Evolutionary conservation across 2,329 filamentous ascomycete genomes (phyloP).

Genomic region (Pezicula radicicola): DNA sequence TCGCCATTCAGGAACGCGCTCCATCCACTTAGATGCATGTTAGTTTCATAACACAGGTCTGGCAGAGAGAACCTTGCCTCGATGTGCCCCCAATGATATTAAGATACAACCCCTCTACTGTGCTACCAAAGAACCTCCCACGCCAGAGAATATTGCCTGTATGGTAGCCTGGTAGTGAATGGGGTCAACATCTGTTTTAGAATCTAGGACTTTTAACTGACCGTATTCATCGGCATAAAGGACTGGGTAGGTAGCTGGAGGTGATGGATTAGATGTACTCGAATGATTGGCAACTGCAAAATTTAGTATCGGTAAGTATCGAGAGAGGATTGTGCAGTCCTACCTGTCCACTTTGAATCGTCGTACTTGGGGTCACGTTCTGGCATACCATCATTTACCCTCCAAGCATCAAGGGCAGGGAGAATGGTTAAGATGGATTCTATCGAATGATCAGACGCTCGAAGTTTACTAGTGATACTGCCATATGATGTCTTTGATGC

Average conservation of each 20-base stretch:
- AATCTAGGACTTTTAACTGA: background rate
- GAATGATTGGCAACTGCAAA: slow-evolving; percentile 34
- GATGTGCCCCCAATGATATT: slow-evolving; percentile 17
- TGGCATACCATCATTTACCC: slow-evolving; percentile 39
- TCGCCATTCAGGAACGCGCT: slow-evolving; percentile 45
- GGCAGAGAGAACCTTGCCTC: slow-evolving; percentile 1
- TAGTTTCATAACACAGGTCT: background rate
- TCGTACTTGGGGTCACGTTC: slow-evolving; percentile 37
- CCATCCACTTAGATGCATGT: slow-evolving; percentile 14
- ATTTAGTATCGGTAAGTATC: background rate
- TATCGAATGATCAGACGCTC: slow-evolving; percentile 16
- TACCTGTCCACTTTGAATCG: slow-evolving; percentile 35
- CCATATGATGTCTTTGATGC: slow-evolving; percentile 37
- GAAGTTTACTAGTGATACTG: slow-evolving; percentile 33
- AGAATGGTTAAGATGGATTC: slow-evolving; percentile 11
- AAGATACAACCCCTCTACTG: slow-evolving; percentile 26
- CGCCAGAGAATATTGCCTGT: slow-evolving; percentile 42
- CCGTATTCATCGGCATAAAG: slow-evolving; percentile 43
- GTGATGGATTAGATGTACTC: slow-evolving; percentile 36
- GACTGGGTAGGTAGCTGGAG: slow-evolving; percentile 39
- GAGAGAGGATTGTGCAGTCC: slow-evolving; percentile 1
- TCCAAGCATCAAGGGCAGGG: slow-evolving; percentile 25
- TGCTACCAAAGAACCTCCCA: slow-evolving; percentile 18
- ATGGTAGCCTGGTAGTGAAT: slow-evolving; percentile 30
- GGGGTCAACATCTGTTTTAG: too few relatives aligned